Conservation (phyloP, 441 rosid species). For the Croton setiger region DNA sequence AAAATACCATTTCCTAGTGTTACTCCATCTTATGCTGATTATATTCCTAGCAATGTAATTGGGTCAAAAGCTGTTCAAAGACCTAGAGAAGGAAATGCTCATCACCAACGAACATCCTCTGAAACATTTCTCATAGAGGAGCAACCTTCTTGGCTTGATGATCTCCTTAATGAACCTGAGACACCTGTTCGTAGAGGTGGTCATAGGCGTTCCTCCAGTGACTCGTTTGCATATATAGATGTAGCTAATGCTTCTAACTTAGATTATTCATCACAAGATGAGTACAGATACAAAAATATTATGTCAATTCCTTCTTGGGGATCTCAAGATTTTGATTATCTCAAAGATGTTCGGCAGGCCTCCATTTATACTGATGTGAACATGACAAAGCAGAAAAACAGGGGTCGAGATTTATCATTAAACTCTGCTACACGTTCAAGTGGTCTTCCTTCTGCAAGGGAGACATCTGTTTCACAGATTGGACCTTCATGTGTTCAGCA, state of each 20-base stretch:
- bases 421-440: slow-evolving; percentile 39
- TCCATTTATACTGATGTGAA: slow-evolving; percentile 48
- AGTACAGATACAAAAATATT: slow-evolving; percentile 44
- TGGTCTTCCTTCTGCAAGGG: slow-evolving; percentile 51
- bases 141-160: slow-evolving; percentile 99
- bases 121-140: slow-evolving; percentile 83
- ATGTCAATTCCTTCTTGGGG: slow-evolving; percentile 54
- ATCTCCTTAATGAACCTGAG: slow-evolving; percentile 96
- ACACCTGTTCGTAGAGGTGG: slow-evolving; percentile 86
- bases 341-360: slow-evolving; percentile 44
- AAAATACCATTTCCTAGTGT: slow-evolving; percentile 82
- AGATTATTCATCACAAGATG: slow-evolving; percentile 62
- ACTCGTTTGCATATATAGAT: slow-evolving; percentile 90
- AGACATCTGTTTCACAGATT: slow-evolving; percentile 44
- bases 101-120: slow-evolving; percentile 93
- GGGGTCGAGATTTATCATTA: slow-evolving; percentile 55
- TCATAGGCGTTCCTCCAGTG: slow-evolving; percentile 99
- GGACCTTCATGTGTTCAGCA: slow-evolving; percentile 48
- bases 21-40: slow-evolving; percentile 64
- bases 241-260: slow-evolving; percentile 54
- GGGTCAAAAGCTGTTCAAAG: slow-evolving; percentile 74
- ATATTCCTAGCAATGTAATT: slow-evolving; percentile 45
- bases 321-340: slow-evolving; percentile 64
- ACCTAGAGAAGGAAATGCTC: slow-evolving; percentile 50
- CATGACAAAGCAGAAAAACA: slow-evolving; percentile 50